Base-by-base conservation (phyloP, 202 grass and related monocot genomes). In the Schoenoplectus tabernaemontani region DNA sequence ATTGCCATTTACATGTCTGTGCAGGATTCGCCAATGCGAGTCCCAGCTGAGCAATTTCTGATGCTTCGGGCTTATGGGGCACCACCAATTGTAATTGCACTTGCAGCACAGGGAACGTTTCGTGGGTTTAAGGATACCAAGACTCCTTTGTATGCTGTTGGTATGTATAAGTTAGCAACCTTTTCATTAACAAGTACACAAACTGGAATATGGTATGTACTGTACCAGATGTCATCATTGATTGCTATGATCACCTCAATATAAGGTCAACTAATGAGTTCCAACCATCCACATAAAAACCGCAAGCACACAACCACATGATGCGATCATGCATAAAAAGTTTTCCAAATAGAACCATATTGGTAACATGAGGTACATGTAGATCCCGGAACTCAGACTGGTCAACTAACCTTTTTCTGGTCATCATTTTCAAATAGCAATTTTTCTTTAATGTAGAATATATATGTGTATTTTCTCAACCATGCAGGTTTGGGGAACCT, bases 81-180 rank as follows among this genome's bases (percentile, higher is more conserved):
- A 79, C 91, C 93, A 2, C 87, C 91, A 64, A 86, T 93, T 23
- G 81, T 93, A 51, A 60, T 97, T 64, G 89, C 93, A 82, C 93
- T 97, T 82, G 93, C 93, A 34, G 89, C 91, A 38, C 91, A 97
- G 81, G 93, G 93, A 76, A 87, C 89, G 42, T 97, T 97, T 90
- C 93, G 91, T 85, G 93, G 93, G 33, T 90, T 97, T 78, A 82
- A 85, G 84, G 93, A 97, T 91, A 97, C 93, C 54, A 97, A 90
- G 65, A 97, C 93, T 63, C 93, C 93, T 13, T 59, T 97, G 68
- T 97, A 90, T 90, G 93, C 91, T 82, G 73, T 97, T 7, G 83
- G 90, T 97, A 59, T 41, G 86, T 80, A 82, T 66, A 84, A 37
- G 36, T 82, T 48, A n/a, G 58, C 51, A 30, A 68, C 36, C 50